phyloP scores from a whole-genome alignment of 2,329 filamentous ascomycete species.

The Zasmidium cellare region DNA sequence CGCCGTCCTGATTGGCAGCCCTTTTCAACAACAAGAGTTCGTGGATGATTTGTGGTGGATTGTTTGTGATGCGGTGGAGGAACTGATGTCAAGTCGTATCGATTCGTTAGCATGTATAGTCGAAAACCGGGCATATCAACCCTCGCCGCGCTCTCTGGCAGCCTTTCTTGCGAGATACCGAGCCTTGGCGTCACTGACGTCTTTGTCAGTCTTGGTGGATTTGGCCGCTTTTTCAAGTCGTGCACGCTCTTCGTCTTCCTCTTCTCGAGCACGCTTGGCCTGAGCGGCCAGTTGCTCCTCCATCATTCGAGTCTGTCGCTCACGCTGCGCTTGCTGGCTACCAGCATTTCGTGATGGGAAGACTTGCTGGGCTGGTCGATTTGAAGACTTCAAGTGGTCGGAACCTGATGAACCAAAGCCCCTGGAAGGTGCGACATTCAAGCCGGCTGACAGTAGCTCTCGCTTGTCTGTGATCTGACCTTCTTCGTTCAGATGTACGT shows the following conservation, averaged over 20 bases:
- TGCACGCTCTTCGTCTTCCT: conserved; percentile 65
- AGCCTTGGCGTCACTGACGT: conserved; percentile 77
- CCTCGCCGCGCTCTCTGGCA: conserved; percentile 58
- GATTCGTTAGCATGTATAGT: background rate
- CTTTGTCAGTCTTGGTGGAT: conserved; percentile 73
- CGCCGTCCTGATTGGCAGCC: conserved; percentile 31
- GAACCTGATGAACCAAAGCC: conserved; percentile 24
- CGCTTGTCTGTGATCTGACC: conserved; percentile 81
- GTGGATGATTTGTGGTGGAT: background rate
- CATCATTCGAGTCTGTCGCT: conserved; percentile 76
- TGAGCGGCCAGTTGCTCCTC: conserved; percentile 74
- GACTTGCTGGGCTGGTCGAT: conserved; percentile 27
- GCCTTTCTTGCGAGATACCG: conserved; percentile 75
- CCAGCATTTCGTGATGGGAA: conserved; percentile 34
- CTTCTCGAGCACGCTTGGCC: conserved; percentile 69
- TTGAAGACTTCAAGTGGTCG: conserved; percentile 33
- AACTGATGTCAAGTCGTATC: background rate
- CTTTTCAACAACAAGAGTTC: background rate
- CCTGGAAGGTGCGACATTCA: conserved; percentile 63
- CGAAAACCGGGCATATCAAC: conserved; percentile 17
- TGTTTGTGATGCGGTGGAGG: too few relatives aligned
- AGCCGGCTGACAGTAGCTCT: conserved; percentile 72
- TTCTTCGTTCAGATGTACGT: conserved; percentile 76
- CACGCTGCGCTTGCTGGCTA: conserved; percentile 65
- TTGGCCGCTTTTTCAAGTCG: conserved; percentile 67